Percentiles rank a stretch among this genome's conserved stretches.
Evolutionary conservation across 1,284 basidiomycete genomes (phyloP).

Genomic region (Pterulicium gracile): DNA sequence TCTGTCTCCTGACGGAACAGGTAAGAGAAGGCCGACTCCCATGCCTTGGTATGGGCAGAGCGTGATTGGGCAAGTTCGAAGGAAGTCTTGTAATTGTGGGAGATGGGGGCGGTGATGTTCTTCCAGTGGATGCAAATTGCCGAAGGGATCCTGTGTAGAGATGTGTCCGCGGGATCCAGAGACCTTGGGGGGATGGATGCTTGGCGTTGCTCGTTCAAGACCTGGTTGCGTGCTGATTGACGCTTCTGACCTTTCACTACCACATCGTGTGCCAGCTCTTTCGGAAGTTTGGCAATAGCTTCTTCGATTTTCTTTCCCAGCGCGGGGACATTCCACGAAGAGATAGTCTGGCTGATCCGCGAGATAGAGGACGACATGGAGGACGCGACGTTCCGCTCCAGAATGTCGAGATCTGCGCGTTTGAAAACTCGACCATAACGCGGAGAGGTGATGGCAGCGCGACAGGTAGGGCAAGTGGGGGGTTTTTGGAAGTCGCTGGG

Average conservation of each 20-base stretch:
- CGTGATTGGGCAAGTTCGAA: conserved; percentile 27
- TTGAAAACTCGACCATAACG: conserved; percentile 55
- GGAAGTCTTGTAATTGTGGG: conserved; percentile 25
- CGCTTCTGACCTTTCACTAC: conserved; percentile 7
- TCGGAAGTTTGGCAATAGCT: background rate
- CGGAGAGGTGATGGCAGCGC: conserved; percentile 35
- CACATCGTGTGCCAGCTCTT: conserved; percentile 5
- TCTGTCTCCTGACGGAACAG: conserved; percentile 39
- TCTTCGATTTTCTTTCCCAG: background rate
- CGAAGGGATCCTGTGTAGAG: conserved; percentile 21
- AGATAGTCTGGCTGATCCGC: background rate
- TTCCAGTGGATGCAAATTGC: conserved; percentile 26
- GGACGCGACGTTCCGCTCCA: conserved; percentile 50
- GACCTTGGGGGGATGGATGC: conserved; percentile 11
- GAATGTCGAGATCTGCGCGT: conserved; percentile 48
- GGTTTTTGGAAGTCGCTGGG: conserved; percentile 30
- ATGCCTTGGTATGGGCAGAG: conserved; percentile 39
- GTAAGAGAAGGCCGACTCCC: conserved; percentile 38
- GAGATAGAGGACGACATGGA: conserved; percentile 35
- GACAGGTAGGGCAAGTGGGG: conserved; percentile 47
- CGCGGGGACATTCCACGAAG: background rate
- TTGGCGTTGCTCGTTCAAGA: conserved; percentile 9
- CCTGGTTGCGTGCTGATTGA: conserved; percentile 9
- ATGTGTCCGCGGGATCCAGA: conserved; percentile 16
- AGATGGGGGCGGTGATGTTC: conserved; percentile 19